Conservation (phyloP, 2,329 filamentous ascomycete genomes). For the Calcarisporium arbuscula region DNA sequence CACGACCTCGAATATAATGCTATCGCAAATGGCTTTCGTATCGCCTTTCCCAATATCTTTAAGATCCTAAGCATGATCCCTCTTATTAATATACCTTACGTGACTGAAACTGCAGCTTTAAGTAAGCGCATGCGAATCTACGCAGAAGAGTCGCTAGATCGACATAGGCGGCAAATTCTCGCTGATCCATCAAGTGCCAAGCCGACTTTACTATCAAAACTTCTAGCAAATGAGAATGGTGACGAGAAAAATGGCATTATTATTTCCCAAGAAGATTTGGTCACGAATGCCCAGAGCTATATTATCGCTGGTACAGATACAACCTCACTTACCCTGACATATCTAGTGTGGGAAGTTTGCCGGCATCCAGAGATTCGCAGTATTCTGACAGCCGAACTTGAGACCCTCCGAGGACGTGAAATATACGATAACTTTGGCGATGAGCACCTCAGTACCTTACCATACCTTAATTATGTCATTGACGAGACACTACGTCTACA, state of each 20-base stretch:
- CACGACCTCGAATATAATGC: too few relatives aligned
- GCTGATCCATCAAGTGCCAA: slow-evolving; percentile 13
- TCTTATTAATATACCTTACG: too few relatives aligned
- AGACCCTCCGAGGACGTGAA: too few relatives aligned
- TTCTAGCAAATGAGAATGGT: too few relatives aligned
- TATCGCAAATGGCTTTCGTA: too few relatives aligned
- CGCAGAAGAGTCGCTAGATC: slow-evolving; percentile 20
- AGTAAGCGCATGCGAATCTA: slow-evolving; percentile 21
- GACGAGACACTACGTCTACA: slow-evolving; percentile 40
- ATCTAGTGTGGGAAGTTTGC: slow-evolving; percentile 35
- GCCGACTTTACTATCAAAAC: slow-evolving; percentile 31
- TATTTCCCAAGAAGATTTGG: too few relatives aligned
- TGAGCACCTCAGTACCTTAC: slow-evolving; percentile 19
- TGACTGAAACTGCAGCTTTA: too few relatives aligned
- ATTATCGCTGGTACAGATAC: slow-evolving; percentile 48
- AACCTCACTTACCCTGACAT: slow-evolving; percentile 43
- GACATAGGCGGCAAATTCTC: slow-evolving; percentile 18
- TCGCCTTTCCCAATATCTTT: too few relatives aligned
- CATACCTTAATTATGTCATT: slow-evolving; percentile 35
- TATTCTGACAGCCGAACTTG: slow-evolving; percentile 27
- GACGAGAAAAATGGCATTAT: too few relatives aligned
- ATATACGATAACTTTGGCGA: slow-evolving; percentile 16
- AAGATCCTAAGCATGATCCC: too few relatives aligned
- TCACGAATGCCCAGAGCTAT: slow-evolving; percentile 35
- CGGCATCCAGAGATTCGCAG: slow-evolving; percentile 20